Percentiles rank a stretch among this genome's conserved stretches.
phyloP scores from a whole-genome alignment of 495 filamentous ascomycete species.

The Schizothecium vesticola region DNA sequence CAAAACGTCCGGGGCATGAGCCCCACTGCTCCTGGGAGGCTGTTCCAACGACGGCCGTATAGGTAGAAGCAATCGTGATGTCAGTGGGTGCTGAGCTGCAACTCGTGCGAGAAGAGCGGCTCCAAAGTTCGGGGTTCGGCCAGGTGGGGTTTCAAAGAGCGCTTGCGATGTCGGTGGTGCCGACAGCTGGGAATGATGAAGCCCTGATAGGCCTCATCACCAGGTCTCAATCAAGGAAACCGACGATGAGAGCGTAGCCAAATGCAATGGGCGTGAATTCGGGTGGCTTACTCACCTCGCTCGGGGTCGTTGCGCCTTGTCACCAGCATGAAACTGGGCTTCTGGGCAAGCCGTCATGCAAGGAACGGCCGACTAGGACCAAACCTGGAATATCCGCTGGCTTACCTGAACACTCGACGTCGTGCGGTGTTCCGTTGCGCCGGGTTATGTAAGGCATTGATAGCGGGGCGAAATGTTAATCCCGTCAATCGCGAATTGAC shows the following conservation, averaged over 20 bases:
- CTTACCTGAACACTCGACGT: background rate
- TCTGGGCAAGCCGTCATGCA: no score
- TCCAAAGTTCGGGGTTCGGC: background rate
- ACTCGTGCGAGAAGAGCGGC: background rate
- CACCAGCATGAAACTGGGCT: no score
- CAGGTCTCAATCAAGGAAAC: background rate
- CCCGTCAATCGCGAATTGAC: background rate
- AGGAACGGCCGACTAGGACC: background rate
- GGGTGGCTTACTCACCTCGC: background rate
- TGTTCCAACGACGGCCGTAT: background rate
- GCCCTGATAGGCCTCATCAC: background rate
- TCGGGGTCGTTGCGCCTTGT: background rate
- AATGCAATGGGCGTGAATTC: background rate
- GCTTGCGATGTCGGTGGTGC: background rate
- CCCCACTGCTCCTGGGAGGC: background rate
- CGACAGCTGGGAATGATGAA: background rate
- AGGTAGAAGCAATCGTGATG: background rate
- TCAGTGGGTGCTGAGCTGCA: background rate
- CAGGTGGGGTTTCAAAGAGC: background rate
- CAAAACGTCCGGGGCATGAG: background rate
- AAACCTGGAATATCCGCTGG: background rate
- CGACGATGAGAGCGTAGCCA: background rate
- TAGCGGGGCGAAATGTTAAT: background rate
- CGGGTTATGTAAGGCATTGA: background rate
- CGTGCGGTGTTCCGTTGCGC: background rate